Conservation (phyloP, 495 filamentous ascomycete genomes). For the Sporormia fimetaria region DNA sequence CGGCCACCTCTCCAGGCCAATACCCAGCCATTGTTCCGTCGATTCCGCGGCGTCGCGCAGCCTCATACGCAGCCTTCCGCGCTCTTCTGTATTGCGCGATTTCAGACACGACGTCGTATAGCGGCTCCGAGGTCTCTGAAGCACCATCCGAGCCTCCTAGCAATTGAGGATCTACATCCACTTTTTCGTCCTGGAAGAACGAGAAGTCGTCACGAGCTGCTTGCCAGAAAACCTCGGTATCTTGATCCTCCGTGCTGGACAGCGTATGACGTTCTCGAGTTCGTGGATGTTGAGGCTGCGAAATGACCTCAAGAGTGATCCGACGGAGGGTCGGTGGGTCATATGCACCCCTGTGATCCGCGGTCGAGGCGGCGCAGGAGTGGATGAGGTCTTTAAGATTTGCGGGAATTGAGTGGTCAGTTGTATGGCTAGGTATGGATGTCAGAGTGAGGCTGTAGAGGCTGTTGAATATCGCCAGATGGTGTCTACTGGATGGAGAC, state of each 20-base stretch:
- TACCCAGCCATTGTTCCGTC: slow-evolving; percentile 12
- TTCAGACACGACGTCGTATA: slow-evolving; percentile 20
- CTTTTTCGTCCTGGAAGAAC: slow-evolving; percentile 55
- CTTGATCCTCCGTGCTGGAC: slow-evolving; percentile 44
- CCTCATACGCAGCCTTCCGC: slow-evolving; percentile 16
- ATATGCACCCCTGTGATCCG: no score
- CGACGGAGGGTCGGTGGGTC: no score
- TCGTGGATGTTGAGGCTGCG: slow-evolving; percentile 22
- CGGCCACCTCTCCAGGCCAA: slow-evolving; percentile 23
- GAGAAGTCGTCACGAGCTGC: slow-evolving; percentile 51
- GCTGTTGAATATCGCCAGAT: no score
- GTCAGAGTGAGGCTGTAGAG: no score
- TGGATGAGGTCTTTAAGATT: no score
- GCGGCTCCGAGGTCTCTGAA: background rate
- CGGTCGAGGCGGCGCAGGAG: no score
- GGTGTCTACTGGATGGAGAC: no score
- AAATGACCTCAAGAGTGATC: no score
- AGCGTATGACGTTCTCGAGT: slow-evolving; percentile 22
- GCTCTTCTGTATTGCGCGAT: slow-evolving; percentile 16
- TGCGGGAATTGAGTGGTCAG: no score
- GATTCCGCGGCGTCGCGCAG: slow-evolving; percentile 1
- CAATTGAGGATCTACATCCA: slow-evolving; percentile 40
- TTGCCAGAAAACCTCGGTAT: slow-evolving; percentile 50
- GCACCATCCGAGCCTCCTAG: slow-evolving; percentile 21
- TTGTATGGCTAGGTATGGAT: no score